Percentiles rank a stretch among this genome's conserved stretches.
Conservation (phyloP, 2,329 filamentous ascomycete species). For the Fusarium piperis region DNA sequence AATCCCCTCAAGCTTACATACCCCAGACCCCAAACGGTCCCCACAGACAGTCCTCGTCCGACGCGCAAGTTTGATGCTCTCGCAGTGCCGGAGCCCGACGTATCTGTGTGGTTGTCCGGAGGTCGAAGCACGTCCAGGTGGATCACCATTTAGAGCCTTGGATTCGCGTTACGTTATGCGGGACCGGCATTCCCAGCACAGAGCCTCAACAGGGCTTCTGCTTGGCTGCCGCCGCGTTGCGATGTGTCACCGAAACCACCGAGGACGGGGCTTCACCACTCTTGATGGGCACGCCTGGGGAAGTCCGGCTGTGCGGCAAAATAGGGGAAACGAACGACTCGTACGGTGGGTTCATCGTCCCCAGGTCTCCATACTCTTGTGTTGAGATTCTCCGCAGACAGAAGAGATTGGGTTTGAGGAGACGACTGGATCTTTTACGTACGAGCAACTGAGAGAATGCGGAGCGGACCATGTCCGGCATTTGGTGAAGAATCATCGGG, state of each 20-base stretch:
- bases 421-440: slow-evolving; percentile 26
- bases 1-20: slow-evolving; percentile 25
- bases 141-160: slow-evolving; percentile 10
- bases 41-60: slow-evolving; percentile 8
- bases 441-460: slow-evolving; percentile 26
- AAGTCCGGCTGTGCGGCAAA: slow-evolving; percentile 6
- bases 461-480: slow-evolving; percentile 11
- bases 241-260: slow-evolving; percentile 35
- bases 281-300: neutral
- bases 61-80: neutral
- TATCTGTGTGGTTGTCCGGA: slow-evolving; percentile 17
- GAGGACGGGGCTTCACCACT: slow-evolving; percentile 1
- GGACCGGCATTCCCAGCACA: slow-evolving; percentile 8
- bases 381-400: slow-evolving; percentile 32
- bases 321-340: slow-evolving; percentile 10
- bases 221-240: slow-evolving; percentile 32
- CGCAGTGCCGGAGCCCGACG: slow-evolving; percentile 27
- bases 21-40: slow-evolving; percentile 28
- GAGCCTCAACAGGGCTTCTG: slow-evolving; percentile 27
- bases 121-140: slow-evolving; percentile 13
- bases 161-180: slow-evolving; percentile 34
- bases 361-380: slow-evolving; percentile 10
- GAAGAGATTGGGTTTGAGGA: slow-evolving; percentile 37
- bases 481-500: neutral
- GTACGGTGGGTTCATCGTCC: slow-evolving; percentile 3